Conservation (phyloP, 2,329 filamentous ascomycete species). For the Plectosphaerella cucumerina region DNA sequence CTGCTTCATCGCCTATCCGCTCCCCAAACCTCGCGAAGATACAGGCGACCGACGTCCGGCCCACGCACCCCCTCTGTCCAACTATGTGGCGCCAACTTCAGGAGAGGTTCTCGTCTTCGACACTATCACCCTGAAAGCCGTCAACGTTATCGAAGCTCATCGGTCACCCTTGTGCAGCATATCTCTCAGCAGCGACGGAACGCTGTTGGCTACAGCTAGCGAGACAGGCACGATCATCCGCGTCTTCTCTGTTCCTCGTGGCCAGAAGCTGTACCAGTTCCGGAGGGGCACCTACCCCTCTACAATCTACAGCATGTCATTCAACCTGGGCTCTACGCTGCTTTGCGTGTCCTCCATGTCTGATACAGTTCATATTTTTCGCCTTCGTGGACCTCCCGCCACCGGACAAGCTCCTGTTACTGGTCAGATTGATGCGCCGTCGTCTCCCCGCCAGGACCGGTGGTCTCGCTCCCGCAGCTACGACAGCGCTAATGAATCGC, state of each 20-base stretch:
- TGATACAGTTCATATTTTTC: slow-evolving; percentile 96
- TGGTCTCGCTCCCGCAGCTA: slow-evolving; percentile 50
- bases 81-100: slow-evolving; percentile 77
- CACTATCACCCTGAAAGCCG: slow-evolving; percentile 80
- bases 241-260: slow-evolving; percentile 87
- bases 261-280: slow-evolving; percentile 94
- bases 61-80: slow-evolving; percentile 78
- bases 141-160: slow-evolving; percentile 94
- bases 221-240: slow-evolving; percentile 97
- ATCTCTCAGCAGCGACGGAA: slow-evolving; percentile 88
- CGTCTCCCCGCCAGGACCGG: slow-evolving; percentile 43
- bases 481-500: slow-evolving; percentile 52
- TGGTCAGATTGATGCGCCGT: slow-evolving; percentile 18
- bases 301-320: slow-evolving; percentile 97
- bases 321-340: slow-evolving; percentile 89
- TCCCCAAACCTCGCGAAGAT: slow-evolving; percentile 69
- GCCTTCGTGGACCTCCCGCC: slow-evolving; percentile 51
- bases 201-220: slow-evolving; percentile 85
- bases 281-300: slow-evolving; percentile 92
- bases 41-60: slow-evolving; percentile 58
- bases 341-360: slow-evolving; percentile 94
- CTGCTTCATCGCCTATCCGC: slow-evolving; percentile 91
- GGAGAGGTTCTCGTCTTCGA: slow-evolving; percentile 94
- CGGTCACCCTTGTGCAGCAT: slow-evolving; percentile 87
- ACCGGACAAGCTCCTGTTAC: slow-evolving; percentile 15